Evolutionary conservation across 805 yeast genomes (phyloP).

Genomic region (Candida coquimbonensis): DNA sequence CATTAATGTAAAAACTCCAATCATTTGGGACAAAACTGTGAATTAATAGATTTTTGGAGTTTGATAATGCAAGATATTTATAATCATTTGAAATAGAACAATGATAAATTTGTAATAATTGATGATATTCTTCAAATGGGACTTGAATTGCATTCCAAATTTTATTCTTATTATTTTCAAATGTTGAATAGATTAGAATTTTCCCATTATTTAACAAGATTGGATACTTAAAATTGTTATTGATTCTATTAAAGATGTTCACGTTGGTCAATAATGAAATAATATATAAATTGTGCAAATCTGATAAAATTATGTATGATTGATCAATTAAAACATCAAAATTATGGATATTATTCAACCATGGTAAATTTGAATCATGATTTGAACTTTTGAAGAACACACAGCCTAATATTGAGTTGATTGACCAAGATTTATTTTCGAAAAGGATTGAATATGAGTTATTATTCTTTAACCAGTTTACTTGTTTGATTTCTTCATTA

Average conservation of each 20-base stretch:
- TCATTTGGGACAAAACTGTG: slow-evolving; percentile 17
- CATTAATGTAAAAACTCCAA: slow-evolving; percentile 25
- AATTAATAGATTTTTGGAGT: slow-evolving; percentile 13
- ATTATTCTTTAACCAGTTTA: slow-evolving; percentile 14
- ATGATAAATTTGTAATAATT: slow-evolving; percentile 12
- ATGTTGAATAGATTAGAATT: slow-evolving; percentile 21
- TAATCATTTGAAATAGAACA: slow-evolving; percentile 21
- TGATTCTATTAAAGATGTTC: slow-evolving; percentile 11
- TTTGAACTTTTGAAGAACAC: slow-evolving; percentile 12
- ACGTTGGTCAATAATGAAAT: slow-evolving; percentile 3
- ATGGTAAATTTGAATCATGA: slow-evolving; percentile 17
- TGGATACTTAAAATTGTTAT: slow-evolving; percentile 21
- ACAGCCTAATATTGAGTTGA: neutral
- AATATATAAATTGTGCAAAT: neutral
- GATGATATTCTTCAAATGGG: slow-evolving; percentile 18
- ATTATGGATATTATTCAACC: slow-evolving; percentile 2
- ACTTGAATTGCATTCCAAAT: slow-evolving; percentile 17
- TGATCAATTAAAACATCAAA: slow-evolving; percentile 5
- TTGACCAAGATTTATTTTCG: slow-evolving; percentile 19
- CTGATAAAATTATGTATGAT: slow-evolving; percentile 4
- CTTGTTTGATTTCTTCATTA: slow-evolving; percentile 1
- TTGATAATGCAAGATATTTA: slow-evolving; percentile 19
- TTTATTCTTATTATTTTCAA: slow-evolving; percentile 13
- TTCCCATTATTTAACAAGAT: slow-evolving; percentile 16
- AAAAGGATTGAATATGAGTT: slow-evolving; percentile 12